phyloP scores from a whole-genome alignment of 2,329 filamentous ascomycete species.

The Paraconiothyrium brasiliense region DNA sequence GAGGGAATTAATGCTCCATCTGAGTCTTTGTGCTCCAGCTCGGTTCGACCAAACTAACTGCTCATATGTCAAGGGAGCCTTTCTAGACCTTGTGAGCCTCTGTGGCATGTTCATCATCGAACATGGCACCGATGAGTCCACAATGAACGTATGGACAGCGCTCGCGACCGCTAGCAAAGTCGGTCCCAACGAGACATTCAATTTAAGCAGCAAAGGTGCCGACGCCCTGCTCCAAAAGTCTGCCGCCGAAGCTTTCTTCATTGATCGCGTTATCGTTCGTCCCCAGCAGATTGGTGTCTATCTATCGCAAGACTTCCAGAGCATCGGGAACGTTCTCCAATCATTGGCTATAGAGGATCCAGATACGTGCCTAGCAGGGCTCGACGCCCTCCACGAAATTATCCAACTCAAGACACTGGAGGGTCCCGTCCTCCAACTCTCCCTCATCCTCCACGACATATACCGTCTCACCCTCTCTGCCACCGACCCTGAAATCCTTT shows the following conservation, averaged over 20 bases:
- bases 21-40: constrained; percentile 22
- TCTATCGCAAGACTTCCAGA: constrained; percentile 30
- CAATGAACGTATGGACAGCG: constrained; percentile 31
- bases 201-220: constrained; percentile 18
- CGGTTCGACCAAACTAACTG: constrained; percentile 38
- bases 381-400: constrained; percentile 35
- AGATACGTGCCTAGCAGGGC: constrained; percentile 36
- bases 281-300: constrained; percentile 21
- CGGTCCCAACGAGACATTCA: constrained; percentile 31
- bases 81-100: constrained; percentile 47
- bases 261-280: constrained; percentile 37
- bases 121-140: constrained; percentile 27
- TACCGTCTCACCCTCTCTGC: constrained; percentile 29
- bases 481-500: constrained; percentile 39
- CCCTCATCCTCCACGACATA: constrained; percentile 33
- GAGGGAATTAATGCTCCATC: constrained; percentile 29
- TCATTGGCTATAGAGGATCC: constrained; percentile 32
- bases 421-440: constrained; percentile 26
- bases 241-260: constrained; percentile 34
- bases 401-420: constrained; percentile 20
- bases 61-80: constrained; percentile 46
- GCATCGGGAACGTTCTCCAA: constrained; percentile 34
- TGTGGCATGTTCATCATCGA: constrained; percentile 36
- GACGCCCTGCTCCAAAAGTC: constrained; percentile 32
- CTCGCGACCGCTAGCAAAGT: constrained; percentile 31